These are phyloP conservation scores for Nemania sp. DNA, from an alignment of 2,329 filamentous ascomycete species.

Conservation along the genomic window DNA sequence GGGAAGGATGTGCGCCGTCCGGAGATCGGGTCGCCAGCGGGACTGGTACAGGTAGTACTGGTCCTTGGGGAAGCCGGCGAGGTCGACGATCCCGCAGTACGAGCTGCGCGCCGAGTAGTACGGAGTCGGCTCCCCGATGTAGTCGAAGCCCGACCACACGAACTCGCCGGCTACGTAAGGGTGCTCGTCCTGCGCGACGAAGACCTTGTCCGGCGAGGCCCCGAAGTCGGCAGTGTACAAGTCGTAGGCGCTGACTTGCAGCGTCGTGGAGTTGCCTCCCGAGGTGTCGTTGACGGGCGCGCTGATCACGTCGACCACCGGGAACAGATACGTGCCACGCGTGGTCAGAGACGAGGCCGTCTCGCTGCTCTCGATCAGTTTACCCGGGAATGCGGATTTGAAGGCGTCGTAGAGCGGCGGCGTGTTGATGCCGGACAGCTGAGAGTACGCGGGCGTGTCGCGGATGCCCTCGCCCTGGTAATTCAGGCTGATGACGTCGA, in stretches of 20 bases:
- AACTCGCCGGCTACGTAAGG: constrained; percentile 59
- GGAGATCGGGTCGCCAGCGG: constrained; percentile 54
- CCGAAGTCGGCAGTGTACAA: constrained; percentile 54
- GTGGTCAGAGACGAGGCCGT: constrained; percentile 52
- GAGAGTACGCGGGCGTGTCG: constrained; percentile 16
- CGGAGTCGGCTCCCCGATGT: constrained; percentile 55
- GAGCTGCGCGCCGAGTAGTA: constrained; percentile 53
- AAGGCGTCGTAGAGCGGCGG: constrained; percentile 39
- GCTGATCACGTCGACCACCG: constrained; percentile 47
- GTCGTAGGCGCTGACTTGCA: constrained; percentile 55
- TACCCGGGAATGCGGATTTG: constrained; percentile 49
- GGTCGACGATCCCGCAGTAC: constrained; percentile 61
- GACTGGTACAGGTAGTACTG: constrained; percentile 59
- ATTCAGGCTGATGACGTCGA: constrained; percentile 57
- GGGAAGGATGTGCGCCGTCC: constrained; percentile 56
- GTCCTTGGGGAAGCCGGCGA: constrained; percentile 62
- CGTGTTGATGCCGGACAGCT: constrained; percentile 9
- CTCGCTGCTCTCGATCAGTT: constrained; percentile 51
- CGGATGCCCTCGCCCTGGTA: constrained; percentile 57
- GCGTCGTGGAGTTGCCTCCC: constrained; percentile 45
- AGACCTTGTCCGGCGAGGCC: constrained; percentile 58
- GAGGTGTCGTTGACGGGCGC: constrained; percentile 45
- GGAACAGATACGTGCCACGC: constrained; percentile 57
- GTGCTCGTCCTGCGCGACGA: constrained; percentile 51
- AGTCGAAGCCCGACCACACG: constrained; percentile 57